Base-by-base conservation (phyloP, 1,139 yeast genomes). In the Meyerozyma athensensis region DNA sequence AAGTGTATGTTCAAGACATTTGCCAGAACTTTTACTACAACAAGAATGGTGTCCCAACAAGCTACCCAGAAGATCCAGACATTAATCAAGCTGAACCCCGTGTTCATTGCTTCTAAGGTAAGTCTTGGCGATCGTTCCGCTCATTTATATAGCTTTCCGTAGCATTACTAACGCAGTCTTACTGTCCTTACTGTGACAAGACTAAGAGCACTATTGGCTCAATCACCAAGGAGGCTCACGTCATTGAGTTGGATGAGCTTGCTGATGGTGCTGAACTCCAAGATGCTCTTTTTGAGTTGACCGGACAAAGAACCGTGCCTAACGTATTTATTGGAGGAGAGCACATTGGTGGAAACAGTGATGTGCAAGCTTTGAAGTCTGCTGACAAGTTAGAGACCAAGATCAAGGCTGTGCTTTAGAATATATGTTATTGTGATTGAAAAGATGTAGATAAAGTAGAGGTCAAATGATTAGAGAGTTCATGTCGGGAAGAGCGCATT, bases 331-430 rank as follows among this genome's bases (percentile, higher is more conserved):
- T 92, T 58, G 80, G 74, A 37, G 96, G 96, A 42, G 74, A 86
- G 64, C 96, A 87, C 67, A 79, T 92, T 53, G 98, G 98, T 44
- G 98, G 98, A 43, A 86, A 87, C 74, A 81, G 90, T 36, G 95
- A 85, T 50, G 70, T 90, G 44, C 95, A 86, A 65, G 66, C 71
- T 34, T 71, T 81, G 59, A 68, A 70, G 13, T 54, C 65, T 9
- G 39, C 48, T 33, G 69, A 54, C 40, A 49, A 61, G 46, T 65
- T 66, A 50, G 67, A 50, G 37, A 43, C 53, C 24, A 64, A 64
- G 53, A 58, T 66, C 44, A 65, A 63, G 51, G 70, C 72, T 49
- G 70, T 54, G 39, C 63, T 65, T 47, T 66, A 62, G 45, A 26
- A 21, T 13, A 6, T 24, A 10, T n/a, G 34, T 2, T 20, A n/a